Evolutionary conservation across 2,329 filamentous ascomycete species (phyloP).

Genomic region (Cercospora sesami): DNA sequence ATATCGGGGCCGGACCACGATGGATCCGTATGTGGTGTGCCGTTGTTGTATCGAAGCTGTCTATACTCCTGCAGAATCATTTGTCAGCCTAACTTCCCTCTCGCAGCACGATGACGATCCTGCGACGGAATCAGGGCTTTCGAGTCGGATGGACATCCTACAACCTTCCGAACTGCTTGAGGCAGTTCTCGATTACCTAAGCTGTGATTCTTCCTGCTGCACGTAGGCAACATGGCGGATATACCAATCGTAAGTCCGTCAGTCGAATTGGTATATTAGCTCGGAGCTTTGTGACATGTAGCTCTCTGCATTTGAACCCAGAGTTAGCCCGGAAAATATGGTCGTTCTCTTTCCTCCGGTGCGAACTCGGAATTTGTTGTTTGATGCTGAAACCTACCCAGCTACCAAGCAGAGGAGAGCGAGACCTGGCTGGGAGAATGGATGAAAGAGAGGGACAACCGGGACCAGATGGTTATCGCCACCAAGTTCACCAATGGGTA

Average conservation of each 20-base stretch:
- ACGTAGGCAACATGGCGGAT: neutral
- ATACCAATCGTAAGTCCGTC: neutral
- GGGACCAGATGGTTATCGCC: constrained; percentile 27
- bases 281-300: neutral
- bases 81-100: neutral
- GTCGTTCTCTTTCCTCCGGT: constrained; percentile 16
- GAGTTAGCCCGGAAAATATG: too few species aligned
- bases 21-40: neutral
- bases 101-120: neutral
- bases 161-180: neutral
- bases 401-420: constrained; percentile 40
- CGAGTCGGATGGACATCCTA: neutral
- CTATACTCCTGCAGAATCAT: neutral
- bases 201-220: neutral
- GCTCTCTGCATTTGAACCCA: neutral
- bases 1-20: neutral
- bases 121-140: neutral
- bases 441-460: constrained; percentile 29
- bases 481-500: constrained; percentile 65
- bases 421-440: constrained; percentile 40
- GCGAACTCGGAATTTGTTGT: too few species aligned
- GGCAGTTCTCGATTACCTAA: neutral
- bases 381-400: constrained; percentile 15
- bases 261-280: too few species aligned
- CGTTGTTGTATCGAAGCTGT: neutral